Evolutionary conservation across 805 yeast species (phyloP).

Genomic region (Nakazawaea laoshanensis): DNA sequence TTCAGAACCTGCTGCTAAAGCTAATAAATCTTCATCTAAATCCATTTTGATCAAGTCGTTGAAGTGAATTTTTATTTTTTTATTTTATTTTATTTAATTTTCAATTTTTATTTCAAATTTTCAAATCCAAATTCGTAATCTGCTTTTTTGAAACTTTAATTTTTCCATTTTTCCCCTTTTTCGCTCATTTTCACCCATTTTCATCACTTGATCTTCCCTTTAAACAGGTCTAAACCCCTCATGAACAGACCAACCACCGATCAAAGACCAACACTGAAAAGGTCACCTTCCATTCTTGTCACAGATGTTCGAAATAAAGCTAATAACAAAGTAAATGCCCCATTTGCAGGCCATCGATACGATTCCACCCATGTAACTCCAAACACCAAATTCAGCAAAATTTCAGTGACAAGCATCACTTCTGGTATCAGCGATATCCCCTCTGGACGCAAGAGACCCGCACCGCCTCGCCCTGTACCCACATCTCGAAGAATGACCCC

Average conservation of each 20-base stretch:
- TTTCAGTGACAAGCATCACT: conserved; percentile 72
- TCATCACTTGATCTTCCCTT: too few species aligned
- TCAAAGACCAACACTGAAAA: conserved; percentile 66
- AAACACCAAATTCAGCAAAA: conserved; percentile 50
- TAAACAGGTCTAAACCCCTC: too few species aligned
- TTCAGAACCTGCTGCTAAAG: conserved; percentile 65
- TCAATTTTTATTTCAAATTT: conserved; percentile 1
- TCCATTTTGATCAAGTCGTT: conserved; percentile 40
- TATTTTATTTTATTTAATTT: background rate
- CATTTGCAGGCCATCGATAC: conserved; percentile 66
- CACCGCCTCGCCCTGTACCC: conserved; percentile 15
- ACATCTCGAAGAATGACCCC: conserved; percentile 13
- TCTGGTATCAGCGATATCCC: conserved; percentile 84
- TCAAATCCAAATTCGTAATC: too few species aligned
- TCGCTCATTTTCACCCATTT: too few species aligned
- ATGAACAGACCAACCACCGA: too few species aligned
- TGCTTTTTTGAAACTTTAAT: too few species aligned
- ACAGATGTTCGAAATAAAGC: conserved; percentile 70
- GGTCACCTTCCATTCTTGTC: conserved; percentile 90
- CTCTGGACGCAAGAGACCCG: conserved; percentile 43
- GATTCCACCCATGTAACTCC: conserved; percentile 10
- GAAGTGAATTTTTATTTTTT: background rate
- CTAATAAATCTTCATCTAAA: conserved; percentile 91
- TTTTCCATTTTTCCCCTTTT: too few species aligned
- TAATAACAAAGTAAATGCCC: conserved; percentile 47